These are phyloP conservation scores for Penicillium antarcticum DNA, from an alignment of 495 filamentous ascomycete species.

Conservation along the genomic window DNA sequence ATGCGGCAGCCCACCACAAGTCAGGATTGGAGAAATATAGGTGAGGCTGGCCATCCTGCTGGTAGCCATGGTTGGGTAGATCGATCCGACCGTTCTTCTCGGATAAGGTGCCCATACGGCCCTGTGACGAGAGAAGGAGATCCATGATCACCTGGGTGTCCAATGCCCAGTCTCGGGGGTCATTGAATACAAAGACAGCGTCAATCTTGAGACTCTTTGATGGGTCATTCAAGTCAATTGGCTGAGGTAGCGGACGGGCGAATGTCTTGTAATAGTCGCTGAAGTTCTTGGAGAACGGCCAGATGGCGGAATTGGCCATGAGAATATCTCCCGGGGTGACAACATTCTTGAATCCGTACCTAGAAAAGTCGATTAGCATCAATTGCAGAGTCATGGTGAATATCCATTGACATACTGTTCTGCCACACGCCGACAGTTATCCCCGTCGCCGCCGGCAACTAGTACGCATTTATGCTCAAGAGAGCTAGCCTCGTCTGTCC, in stretches of 20 bases:
- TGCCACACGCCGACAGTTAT: constrained; percentile 73
- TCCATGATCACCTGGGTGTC: constrained; percentile 80
- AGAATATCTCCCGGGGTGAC: constrained; percentile 84
- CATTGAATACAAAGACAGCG: constrained; percentile 85
- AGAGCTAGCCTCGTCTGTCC: constrained; percentile 29
- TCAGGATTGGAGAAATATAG: constrained; percentile 91
- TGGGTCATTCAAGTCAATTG: constrained; percentile 33
- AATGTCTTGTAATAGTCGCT: constrained; percentile 56
- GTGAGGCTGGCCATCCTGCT: constrained; percentile 72
- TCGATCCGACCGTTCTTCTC: constrained; percentile 48
- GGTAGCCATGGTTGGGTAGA: constrained; percentile 71
- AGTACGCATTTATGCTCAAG: constrained; percentile 71
- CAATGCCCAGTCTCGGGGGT: constrained; percentile 92
- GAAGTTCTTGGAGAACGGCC: constrained; percentile 72
- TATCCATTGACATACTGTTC: constrained; percentile 38
- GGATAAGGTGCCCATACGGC: constrained; percentile 75
- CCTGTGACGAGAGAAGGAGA: constrained; percentile 68
- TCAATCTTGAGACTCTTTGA: constrained; percentile 63
- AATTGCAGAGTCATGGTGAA: background rate
- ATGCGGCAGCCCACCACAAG: constrained; percentile 78
- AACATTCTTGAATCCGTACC: constrained; percentile 83
- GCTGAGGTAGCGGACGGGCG: constrained; percentile 55
- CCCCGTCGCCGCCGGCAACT: constrained; percentile 77
- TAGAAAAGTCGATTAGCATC: constrained; percentile 9
- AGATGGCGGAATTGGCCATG: constrained; percentile 66